Conservation (phyloP, 2,329 filamentous ascomycete genomes). For the Paracamarosporium sp. region DNA sequence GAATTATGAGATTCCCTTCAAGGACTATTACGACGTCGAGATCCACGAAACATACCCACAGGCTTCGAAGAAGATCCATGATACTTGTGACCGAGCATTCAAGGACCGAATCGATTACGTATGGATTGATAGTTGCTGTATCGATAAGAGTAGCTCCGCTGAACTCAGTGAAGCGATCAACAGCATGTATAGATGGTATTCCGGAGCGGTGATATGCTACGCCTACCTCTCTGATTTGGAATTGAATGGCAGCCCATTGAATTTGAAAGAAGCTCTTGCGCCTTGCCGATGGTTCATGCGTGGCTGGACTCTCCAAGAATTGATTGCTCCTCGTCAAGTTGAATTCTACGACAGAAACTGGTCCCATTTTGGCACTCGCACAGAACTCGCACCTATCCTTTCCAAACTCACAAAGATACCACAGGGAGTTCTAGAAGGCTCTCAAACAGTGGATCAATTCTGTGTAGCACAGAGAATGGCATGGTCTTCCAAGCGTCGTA, state of each 20-base stretch:
- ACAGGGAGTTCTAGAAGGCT: background rate
- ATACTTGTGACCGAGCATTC: background rate
- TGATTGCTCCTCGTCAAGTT: slow-evolving; percentile 11
- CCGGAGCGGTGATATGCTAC: slow-evolving; percentile 10
- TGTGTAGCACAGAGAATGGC: slow-evolving; percentile 11
- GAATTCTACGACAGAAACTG: slow-evolving; percentile 13
- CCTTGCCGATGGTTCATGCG: slow-evolving; percentile 13
- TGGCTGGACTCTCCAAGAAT: slow-evolving; percentile 17
- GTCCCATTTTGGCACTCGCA: slow-evolving; percentile 2
- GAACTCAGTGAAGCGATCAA: background rate
- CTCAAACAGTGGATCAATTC: background rate
- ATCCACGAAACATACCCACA: background rate
- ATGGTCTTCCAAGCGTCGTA: slow-evolving; percentile 11
- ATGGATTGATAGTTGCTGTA: slow-evolving; percentile 18
- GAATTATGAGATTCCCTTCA: slow-evolving; percentile 11
- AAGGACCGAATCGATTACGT: background rate
- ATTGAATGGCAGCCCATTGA: background rate
- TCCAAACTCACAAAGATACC: background rate
- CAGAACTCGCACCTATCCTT: background rate
- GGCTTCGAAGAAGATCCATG: slow-evolving; percentile 3
- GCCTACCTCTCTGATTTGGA: slow-evolving; percentile 13
- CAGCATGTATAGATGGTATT: slow-evolving; percentile 19
- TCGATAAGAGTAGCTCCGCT: slow-evolving; percentile 17
- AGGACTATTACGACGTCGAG: background rate
- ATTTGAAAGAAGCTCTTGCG: background rate